phyloP scores from a whole-genome alignment of 352 stramenopile genomes.

The Phytophthora megakarya region DNA sequence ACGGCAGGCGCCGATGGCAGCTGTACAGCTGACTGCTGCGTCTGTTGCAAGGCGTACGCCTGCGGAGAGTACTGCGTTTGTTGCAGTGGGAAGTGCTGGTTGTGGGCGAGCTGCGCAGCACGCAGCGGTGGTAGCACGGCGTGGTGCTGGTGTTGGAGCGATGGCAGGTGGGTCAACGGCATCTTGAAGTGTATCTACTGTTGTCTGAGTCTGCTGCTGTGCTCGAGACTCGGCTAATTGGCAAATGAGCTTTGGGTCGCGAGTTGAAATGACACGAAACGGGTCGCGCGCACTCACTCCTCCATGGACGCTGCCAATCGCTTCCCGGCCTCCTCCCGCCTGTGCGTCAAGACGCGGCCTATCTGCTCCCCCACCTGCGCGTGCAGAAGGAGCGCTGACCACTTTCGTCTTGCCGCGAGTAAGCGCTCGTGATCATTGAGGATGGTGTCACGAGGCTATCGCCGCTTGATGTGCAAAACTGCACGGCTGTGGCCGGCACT shows the following conservation, averaged over 20 bases:
- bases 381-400: conserved; percentile 36
- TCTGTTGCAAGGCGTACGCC: conserved; percentile 10
- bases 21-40: conserved; percentile 7
- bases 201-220: background rate
- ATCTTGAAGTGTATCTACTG: conserved; percentile 26
- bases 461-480: conserved; percentile 30
- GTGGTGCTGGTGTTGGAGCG: conserved; percentile 23
- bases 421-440: conserved; percentile 30
- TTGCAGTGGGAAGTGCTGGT: conserved; percentile 37
- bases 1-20: background rate
- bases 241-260: conserved; percentile 35
- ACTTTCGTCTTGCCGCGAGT: conserved; percentile 26
- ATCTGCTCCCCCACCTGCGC: conserved; percentile 31
- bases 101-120: conserved; percentile 13
- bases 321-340: conserved; percentile 19
- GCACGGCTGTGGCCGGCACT: conserved; percentile 32
- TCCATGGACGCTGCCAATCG: conserved; percentile 22
- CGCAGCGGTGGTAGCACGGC: conserved; percentile 38
- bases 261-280: conserved; percentile 29
- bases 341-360: conserved; percentile 21
- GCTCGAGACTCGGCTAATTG: conserved; percentile 23
- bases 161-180: conserved; percentile 40
- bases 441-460: conserved; percentile 29
- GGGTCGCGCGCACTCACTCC: background rate
- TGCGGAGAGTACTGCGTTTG: conserved; percentile 28